These are phyloP conservation scores for Pseudocercospora eumusae DNA, from an alignment of 2,329 filamentous ascomycete species.

Conservation along the genomic window DNA sequence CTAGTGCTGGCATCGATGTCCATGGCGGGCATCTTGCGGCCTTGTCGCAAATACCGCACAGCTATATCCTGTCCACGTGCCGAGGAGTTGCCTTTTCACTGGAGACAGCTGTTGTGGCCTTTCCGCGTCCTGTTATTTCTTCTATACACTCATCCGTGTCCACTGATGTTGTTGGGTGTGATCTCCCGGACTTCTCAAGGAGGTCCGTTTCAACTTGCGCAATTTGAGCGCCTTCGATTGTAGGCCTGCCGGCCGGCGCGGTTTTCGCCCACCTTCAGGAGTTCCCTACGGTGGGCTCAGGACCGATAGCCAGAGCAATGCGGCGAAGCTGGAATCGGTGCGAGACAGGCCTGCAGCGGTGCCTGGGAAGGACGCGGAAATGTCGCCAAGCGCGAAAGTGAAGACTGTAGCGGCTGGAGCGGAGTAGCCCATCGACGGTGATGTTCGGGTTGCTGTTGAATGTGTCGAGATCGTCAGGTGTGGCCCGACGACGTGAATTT, in stretches of 20 bases:
- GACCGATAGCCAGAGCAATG: constrained; percentile 50
- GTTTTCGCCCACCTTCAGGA: constrained; percentile 57
- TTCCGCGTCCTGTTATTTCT: neutral
- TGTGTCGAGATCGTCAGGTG: constrained; percentile 9
- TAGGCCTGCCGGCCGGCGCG: constrained; percentile 10
- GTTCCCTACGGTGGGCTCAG: constrained; percentile 47
- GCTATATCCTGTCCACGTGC: constrained; percentile 4
- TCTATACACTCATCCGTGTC: neutral
- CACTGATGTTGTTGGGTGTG: neutral
- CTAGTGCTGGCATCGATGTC: constrained; percentile 36
- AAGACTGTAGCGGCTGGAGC: constrained; percentile 39
- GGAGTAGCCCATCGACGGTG: constrained; percentile 46
- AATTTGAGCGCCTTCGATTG: neutral
- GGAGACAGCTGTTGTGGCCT: constrained; percentile 6
- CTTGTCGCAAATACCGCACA: constrained; percentile 1
- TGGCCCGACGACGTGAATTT: constrained; percentile 7
- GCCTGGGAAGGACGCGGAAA: constrained; percentile 41
- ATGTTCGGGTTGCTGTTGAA: constrained; percentile 4
- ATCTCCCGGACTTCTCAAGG: neutral
- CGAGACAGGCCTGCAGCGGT: constrained; percentile 38
- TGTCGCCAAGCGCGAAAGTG: constrained; percentile 39
- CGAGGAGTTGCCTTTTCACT: neutral
- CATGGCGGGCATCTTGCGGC: constrained; percentile 39
- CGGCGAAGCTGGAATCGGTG: constrained; percentile 51
- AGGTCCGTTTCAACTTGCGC: neutral